Conservation (phyloP, 805 yeast genomes). For the Sungouiozyma ichnusensis region DNA sequence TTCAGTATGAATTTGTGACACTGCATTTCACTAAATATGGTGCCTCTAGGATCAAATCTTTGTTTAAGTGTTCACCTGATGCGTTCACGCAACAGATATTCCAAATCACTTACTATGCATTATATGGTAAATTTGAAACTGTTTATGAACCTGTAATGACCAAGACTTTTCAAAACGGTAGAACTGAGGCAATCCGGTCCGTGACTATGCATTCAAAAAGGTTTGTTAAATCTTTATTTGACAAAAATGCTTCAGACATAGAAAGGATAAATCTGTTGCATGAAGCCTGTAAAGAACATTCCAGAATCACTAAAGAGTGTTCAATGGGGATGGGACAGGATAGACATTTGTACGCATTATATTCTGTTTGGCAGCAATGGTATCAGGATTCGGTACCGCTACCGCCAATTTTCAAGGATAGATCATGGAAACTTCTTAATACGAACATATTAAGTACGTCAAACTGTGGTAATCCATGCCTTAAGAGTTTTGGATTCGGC, state of each 20-base stretch:
- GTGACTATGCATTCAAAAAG: constrained; percentile 71
- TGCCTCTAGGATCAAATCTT: constrained; percentile 57
- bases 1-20: constrained; percentile 79
- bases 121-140: constrained; percentile 86
- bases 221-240: constrained; percentile 79
- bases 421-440: constrained; percentile 80
- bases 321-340: constrained; percentile 83
- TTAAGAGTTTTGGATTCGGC: constrained; percentile 81
- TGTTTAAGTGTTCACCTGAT: constrained; percentile 84
- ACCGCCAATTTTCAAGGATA: constrained; percentile 72
- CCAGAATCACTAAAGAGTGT: constrained; percentile 55
- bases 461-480: constrained; percentile 87
- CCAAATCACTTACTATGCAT: constrained; percentile 85
- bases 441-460: constrained; percentile 73
- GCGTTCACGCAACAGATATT: constrained; percentile 91
- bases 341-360: constrained; percentile 78
- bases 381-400: constrained; percentile 30
- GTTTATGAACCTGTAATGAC: constrained; percentile 98
- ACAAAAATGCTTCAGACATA: constrained; percentile 45
- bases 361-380: constrained; percentile 66
- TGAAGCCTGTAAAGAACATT: constrained; percentile 63
- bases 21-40: constrained; percentile 66
- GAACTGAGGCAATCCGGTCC: constrained; percentile 86
- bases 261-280: constrained; percentile 48
- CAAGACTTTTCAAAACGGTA: constrained; percentile 72